Base-by-base conservation (phyloP, 2,329 filamentous ascomycete species). In the Trichoderma atroviride region DNA sequence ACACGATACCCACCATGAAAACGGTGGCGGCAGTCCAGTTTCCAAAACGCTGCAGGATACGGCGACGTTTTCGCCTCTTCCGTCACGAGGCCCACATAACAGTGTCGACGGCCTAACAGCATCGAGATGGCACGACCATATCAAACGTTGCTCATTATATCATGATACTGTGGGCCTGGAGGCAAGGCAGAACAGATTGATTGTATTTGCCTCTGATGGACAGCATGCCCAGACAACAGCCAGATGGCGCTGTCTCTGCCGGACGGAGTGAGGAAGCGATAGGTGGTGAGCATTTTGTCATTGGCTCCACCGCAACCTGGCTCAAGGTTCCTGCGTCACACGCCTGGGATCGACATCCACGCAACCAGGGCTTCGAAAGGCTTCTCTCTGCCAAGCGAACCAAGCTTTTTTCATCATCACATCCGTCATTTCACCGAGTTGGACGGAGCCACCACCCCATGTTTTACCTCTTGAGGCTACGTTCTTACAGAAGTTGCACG, bases 21-120 rank as follows among this genome's bases (percentile, higher is more conserved):
- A 70, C 69, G 69, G 69, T 64, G 47, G 29, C 24, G 52, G 40
- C 33, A n/a, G 11, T 6, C n/a, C 14, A 27, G 16, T 11, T 47
- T 37, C 31, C 13, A 70, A 70, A 70, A 70, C 69, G 69, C 31
- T 70, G 56, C 57, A 55, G 22, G 29, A 47, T 52, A 47, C 35
- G 35, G 69, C 56, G n/a, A 62, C 64, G 57, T 68, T 68, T 62
- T 70, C 29, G 69, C 63, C 64, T 62, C 64, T 50, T 68, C 63
- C 64, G 69, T 70, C 69, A 67, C 57, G 16, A 1, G 56, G 19
- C 58, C 64, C 80, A 76, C 72, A 79, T 72, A 73, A 82, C 69
- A 33, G 72, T 35, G 22, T 60, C 19, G 11, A 43, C 22, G 22
- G 13, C 52, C 35, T 47, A 35, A 60, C 53, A 37, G 24, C 57